Conservation (phyloP, 1,284 basidiomycete species). For the Exobasidium cylindrosporum region DNA sequence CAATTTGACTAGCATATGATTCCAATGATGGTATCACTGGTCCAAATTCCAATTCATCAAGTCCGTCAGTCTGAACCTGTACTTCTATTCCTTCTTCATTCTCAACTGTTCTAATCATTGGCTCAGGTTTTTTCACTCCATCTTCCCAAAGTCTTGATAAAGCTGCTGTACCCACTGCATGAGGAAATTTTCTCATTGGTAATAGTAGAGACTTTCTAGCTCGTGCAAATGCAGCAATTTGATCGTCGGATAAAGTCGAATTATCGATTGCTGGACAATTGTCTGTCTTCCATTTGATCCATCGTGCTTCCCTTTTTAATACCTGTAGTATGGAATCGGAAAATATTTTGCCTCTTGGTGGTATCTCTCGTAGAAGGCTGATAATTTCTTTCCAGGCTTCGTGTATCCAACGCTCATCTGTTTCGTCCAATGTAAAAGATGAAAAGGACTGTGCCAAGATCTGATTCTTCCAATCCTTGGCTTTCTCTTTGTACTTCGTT, state of each 20-base stretch:
- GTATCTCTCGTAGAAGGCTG: slow-evolving; percentile 29
- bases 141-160: slow-evolving; percentile 49
- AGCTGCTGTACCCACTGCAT: slow-evolving; percentile 45
- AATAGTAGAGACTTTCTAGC: slow-evolving; percentile 23
- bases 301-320: slow-evolving; percentile 38
- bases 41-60: slow-evolving; percentile 46
- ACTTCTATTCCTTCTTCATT: slow-evolving; percentile 41
- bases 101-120: slow-evolving; percentile 26
- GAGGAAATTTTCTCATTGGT: slow-evolving; percentile 8
- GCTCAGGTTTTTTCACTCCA: slow-evolving; percentile 31
- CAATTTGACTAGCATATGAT: slow-evolving; percentile 35
- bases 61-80: slow-evolving; percentile 38
- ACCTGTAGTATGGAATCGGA: slow-evolving; percentile 37
- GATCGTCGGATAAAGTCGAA: slow-evolving; percentile 27
- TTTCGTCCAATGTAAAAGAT: slow-evolving; percentile 30
- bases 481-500: slow-evolving; percentile 65
- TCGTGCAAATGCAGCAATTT: slow-evolving; percentile 25
- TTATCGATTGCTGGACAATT: slow-evolving; percentile 47
- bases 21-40: slow-evolving; percentile 33
- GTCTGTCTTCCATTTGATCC: slow-evolving; percentile 50
- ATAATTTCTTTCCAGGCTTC: slow-evolving; percentile 42
- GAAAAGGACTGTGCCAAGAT: slow-evolving; percentile 17
- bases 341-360: slow-evolving; percentile 36
- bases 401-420: slow-evolving; percentile 40
- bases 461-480: slow-evolving; percentile 58